These are phyloP conservation scores for Geosiphon pyriformis DNA, from an alignment of 192 early-diverging fungal genomes.

Conservation along the genomic window DNA sequence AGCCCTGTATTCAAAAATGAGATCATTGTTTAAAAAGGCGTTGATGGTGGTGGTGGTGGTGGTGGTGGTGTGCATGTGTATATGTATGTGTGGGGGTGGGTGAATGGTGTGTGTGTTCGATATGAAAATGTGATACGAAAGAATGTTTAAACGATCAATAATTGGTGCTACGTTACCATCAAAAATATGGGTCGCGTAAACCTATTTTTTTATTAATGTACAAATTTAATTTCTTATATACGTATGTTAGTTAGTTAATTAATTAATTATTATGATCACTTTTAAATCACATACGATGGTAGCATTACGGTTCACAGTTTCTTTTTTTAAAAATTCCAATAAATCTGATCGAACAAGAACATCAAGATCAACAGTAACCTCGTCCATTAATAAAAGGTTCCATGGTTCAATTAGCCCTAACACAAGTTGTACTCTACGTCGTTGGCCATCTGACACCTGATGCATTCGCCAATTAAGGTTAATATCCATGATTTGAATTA, in stretches of 20 bases:
- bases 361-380: constrained; percentile 79
- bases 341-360: constrained; percentile 68
- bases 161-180: constrained; percentile 65
- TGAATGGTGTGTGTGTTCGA: too few relatives aligned
- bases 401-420: constrained; percentile 67
- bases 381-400: constrained; percentile 66
- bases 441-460: constrained; percentile 64
- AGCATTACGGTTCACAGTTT: constrained; percentile 54
- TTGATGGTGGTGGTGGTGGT: neutral
- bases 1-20: constrained; percentile 14
- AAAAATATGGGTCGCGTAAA: constrained; percentile 80
- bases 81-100: too few relatives aligned
- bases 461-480: constrained; percentile 61
- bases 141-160: too few relatives aligned
- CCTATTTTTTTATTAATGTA: constrained; percentile 11
- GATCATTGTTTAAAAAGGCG: neutral
- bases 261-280: neutral
- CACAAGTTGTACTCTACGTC: constrained; percentile 66
- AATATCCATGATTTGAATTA: constrained; percentile 69
- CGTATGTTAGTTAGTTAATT: neutral
- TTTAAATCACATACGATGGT: constrained; percentile 48
- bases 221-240: too few relatives aligned
- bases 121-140: too few relatives aligned
- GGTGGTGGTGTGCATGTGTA: too few relatives aligned
- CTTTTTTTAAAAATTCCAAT: constrained; percentile 56